phyloP scores from a whole-genome alignment of 805 yeast genomes.

The Kodamaea jinghongensis region DNA sequence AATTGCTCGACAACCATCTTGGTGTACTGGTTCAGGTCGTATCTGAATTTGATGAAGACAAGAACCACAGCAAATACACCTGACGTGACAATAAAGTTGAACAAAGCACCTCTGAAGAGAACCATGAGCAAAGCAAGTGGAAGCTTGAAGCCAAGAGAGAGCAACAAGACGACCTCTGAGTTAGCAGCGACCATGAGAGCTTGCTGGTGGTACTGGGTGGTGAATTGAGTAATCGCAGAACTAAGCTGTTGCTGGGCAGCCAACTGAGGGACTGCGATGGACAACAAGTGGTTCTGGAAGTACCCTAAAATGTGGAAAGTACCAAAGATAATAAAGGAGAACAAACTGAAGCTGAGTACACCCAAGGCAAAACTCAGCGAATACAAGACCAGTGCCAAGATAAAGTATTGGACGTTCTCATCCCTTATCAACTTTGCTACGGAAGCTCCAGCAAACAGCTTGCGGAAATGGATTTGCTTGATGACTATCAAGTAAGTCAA shows the following conservation, averaged over 20 bases:
- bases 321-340: slow-evolving; percentile 35
- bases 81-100: slow-evolving; percentile 32
- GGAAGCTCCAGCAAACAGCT: slow-evolving; percentile 19
- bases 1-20: slow-evolving; percentile 43
- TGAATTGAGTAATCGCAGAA: slow-evolving; percentile 28
- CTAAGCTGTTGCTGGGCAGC: slow-evolving; percentile 38
- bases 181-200: slow-evolving; percentile 39
- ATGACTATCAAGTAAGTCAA: slow-evolving; percentile 63
- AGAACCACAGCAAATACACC: slow-evolving; percentile 29
- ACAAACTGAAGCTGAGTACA: slow-evolving; percentile 37
- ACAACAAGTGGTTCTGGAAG: slow-evolving; percentile 35
- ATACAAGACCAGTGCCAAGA: slow-evolving; percentile 30
- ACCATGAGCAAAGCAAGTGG: slow-evolving; percentile 25
- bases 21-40: slow-evolving; percentile 31
- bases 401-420: slow-evolving; percentile 40
- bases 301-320: slow-evolving; percentile 38
- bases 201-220: slow-evolving; percentile 31
- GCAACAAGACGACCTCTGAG: slow-evolving; percentile 30
- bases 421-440: slow-evolving; percentile 29
- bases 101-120: slow-evolving; percentile 20
- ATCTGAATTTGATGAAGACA: slow-evolving; percentile 36
- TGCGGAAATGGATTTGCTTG: slow-evolving; percentile 53
- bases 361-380: slow-evolving; percentile 29
- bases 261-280: slow-evolving; percentile 16
- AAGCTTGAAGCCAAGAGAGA: slow-evolving; percentile 21